These are phyloP conservation scores for Alternaria panax DNA, from an alignment of 2,329 filamentous ascomycete genomes.

Conservation along the genomic window DNA sequence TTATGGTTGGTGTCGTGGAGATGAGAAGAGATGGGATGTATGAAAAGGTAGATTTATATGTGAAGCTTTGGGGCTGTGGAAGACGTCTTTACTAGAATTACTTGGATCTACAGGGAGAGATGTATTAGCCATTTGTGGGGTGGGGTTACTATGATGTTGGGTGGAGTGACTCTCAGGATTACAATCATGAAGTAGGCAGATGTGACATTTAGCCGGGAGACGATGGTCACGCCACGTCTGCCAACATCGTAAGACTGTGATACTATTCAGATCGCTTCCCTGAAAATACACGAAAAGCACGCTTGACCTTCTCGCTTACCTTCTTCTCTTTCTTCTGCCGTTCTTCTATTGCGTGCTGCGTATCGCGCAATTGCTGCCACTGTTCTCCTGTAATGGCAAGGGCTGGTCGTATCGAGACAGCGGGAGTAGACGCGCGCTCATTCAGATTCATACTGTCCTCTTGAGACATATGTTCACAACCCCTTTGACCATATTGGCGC, in stretches of 20 bases:
- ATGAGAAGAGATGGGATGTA: not conserved
- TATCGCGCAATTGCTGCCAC: not conserved
- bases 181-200: not conserved
- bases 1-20: not conserved
- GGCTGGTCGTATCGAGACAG: not conserved
- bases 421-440: not conserved
- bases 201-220: not conserved
- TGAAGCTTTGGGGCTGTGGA: not conserved
- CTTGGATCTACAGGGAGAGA: not conserved
- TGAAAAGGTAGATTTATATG: not conserved
- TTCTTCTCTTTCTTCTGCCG: not conserved
- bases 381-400: not conserved
- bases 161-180: conserved; percentile 1
- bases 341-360: not conserved
- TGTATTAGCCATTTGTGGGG: not conserved
- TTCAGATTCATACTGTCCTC: not conserved
- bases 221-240: not conserved
- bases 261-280: not conserved
- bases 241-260: not conserved
- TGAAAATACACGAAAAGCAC: not conserved
- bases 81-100: not conserved
- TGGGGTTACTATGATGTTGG: not conserved
- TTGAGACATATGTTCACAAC: not conserved
- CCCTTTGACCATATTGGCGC: not conserved
- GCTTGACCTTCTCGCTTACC: not conserved